Evolutionary conservation across 2,329 filamentous ascomycete species (phyloP), one percentile per base, ranked within the genome.

Genomic region (Didymella sp.): DNA sequence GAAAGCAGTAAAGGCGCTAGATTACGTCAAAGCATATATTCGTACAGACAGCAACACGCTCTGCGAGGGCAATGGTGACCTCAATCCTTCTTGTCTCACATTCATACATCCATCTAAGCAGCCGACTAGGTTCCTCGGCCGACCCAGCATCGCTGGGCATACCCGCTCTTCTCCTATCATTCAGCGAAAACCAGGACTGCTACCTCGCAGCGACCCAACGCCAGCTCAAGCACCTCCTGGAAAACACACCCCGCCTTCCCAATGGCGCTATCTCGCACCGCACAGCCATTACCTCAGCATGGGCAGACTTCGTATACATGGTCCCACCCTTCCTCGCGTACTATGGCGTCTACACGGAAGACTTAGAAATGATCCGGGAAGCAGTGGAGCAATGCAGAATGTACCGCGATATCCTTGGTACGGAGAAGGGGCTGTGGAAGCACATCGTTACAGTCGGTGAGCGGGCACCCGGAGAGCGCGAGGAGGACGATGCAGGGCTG

Each of bases 281-380:
- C 24, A 67, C 76, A 22, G 71, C 76, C 15, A 69, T 72, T 6
- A 61, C 76, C 4, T 79, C 82, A 55, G 70, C 82, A 9, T 82
- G 81, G 79, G 76, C 80, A 13, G 82, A 84, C 63, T 81, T 78
- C 60, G 56, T 82, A 6, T 80, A 79, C 62, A 83, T 82, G 81
- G 77, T 76, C 1, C 80, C 81, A n/a, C 81, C 82, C 1, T 79
- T 79, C 38, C 67, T 82, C 17, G 80, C 80, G 3, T 82, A 80
- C 62, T 78, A 78, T 63, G 80, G 73, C 24, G 76, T 33, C 30
- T 80, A 7, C 13, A 70, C 64, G 0, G 64, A 72, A n/a, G 71
- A 81, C 50, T 28, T 72, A 12, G 61, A 48, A 7, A 57, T 77
- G 17, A 56, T 80, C 24, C 61, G 65, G n/a, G 71, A 76, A 53